Percentiles rank a stretch among this genome's conserved stretches.
phyloP scores from a whole-genome alignment of 78 protist species.

The Dictyostelium firmibasis region DNA sequence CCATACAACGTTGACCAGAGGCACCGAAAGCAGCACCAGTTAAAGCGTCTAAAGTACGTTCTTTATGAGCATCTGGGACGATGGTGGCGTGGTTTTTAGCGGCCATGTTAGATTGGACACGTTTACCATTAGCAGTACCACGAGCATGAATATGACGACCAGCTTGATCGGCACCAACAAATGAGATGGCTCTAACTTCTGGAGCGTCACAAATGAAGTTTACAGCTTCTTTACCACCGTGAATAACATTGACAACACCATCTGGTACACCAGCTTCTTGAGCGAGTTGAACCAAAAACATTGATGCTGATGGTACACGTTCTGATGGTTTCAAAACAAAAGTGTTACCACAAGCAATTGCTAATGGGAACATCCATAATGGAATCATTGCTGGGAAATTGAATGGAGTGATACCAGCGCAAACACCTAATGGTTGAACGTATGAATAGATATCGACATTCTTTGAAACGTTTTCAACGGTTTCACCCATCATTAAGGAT shows the following conservation, averaged over 20 bases:
- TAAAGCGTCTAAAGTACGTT: slow-evolving; percentile 91
- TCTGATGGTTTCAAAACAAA: slow-evolving; percentile 98
- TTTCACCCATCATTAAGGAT: slow-evolving; percentile 92
- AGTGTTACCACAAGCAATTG: slow-evolving; percentile 96
- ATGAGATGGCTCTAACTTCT: slow-evolving; percentile 95
- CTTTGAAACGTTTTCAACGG: slow-evolving; percentile 88
- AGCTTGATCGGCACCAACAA: slow-evolving; percentile 94
- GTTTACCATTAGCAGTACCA: slow-evolving; percentile 96
- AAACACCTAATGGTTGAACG: slow-evolving; percentile 97
- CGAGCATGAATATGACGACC: slow-evolving; percentile 91
- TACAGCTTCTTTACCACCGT: slow-evolving; percentile 90
- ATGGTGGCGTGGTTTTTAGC: slow-evolving; percentile 99
- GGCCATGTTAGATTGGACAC: slow-evolving; percentile 96
- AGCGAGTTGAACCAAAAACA: slow-evolving; percentile 91
- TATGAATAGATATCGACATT: slow-evolving; percentile 95
- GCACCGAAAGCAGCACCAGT: slow-evolving; percentile 98
- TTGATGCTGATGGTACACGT: slow-evolving; percentile 91
- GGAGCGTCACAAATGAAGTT: slow-evolving; percentile 96
- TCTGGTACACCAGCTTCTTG: slow-evolving; percentile 95
- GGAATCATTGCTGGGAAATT: slow-evolving; percentile 98
- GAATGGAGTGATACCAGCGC: slow-evolving; percentile 97
- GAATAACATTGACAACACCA: slow-evolving; percentile 91
- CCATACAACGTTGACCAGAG: slow-evolving; percentile 99
- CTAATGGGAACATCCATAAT: slow-evolving; percentile 97
- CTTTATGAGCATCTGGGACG: slow-evolving; percentile 95